Percentiles rank a stretch among this genome's conserved stretches.
Evolutionary conservation across 108 stramenopile genomes (phyloP).

Genomic region (Discostella stelligeroides): DNA sequence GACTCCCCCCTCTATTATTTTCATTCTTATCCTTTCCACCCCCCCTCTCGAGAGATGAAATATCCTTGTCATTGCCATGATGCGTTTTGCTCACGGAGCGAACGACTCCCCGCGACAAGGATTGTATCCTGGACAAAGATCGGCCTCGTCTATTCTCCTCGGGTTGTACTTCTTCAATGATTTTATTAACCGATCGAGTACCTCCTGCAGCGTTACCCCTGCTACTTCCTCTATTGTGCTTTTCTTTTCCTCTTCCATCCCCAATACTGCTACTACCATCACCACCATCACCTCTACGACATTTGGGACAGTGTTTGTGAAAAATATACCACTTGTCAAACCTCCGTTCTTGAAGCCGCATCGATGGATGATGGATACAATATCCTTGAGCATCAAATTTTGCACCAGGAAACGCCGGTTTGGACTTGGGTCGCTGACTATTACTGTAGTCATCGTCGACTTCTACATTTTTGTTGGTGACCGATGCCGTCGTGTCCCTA

Average conservation of each 20-base stretch:
- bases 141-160: neutral
- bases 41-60: neutral
- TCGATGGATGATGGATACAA: constrained; percentile 5
- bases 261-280: neutral
- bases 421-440: neutral
- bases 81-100: neutral
- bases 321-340: constrained; percentile 16
- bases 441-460: too few relatives aligned
- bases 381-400: constrained; percentile 5
- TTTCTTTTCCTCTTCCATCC: neutral
- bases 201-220: neutral
- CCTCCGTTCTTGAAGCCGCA: constrained; percentile 5
- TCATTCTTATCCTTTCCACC: neutral
- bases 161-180: too few relatives aligned
- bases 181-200: too few relatives aligned
- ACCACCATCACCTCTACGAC: neutral
- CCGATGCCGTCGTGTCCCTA: too few relatives aligned
- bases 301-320: constrained; percentile 4
- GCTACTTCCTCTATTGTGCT: neutral
- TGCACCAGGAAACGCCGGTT: constrained; percentile 10
- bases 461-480: too few relatives aligned
- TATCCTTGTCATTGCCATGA: neutral
- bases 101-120: too few relatives aligned
- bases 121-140: neutral
- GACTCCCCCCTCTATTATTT: neutral